Evolutionary conservation across 2,329 filamentous ascomycete species (phyloP).

Genomic region (Aspergillus texensis): DNA sequence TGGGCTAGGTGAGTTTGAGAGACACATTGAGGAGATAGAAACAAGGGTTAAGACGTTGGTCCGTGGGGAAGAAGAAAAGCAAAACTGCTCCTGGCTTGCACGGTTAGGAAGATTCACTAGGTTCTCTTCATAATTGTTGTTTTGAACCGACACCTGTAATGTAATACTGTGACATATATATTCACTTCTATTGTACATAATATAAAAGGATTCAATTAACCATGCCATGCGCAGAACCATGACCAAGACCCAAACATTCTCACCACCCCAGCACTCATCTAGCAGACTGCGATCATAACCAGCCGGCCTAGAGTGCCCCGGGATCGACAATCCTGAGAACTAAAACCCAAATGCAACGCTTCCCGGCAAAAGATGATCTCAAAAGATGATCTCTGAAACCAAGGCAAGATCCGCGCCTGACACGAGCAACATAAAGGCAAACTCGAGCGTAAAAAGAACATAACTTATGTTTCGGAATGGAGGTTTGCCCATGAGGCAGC

Average conservation of each 20-base stretch:
- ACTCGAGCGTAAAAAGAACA: slow-evolving; percentile 4
- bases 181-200: slow-evolving; percentile 27
- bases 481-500: neutral
- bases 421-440: slow-evolving; percentile 1
- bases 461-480: slow-evolving; percentile 1
- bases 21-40: slow-evolving; percentile 74
- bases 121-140: slow-evolving; percentile 21
- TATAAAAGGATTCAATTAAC: slow-evolving; percentile 12
- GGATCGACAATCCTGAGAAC: neutral
- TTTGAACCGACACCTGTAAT: slow-evolving; percentile 8
- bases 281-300: neutral
- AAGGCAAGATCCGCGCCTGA: slow-evolving; percentile 1
- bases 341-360: slow-evolving; percentile 3
- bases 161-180: slow-evolving; percentile 15
- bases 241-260: neutral
- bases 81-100: slow-evolving; percentile 63
- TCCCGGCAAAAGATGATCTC: slow-evolving; percentile 4
- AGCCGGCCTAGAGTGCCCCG: slow-evolving; percentile 4
- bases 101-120: slow-evolving; percentile 48
- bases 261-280: neutral
- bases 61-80: slow-evolving; percentile 63
- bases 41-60: slow-evolving; percentile 65
- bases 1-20: slow-evolving; percentile 76
- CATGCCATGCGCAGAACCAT: slow-evolving; percentile 13
- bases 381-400: slow-evolving; percentile 4